Conservation (phyloP, 2,329 filamentous ascomycete species). For the Aspergillus pseudotamarii region DNA sequence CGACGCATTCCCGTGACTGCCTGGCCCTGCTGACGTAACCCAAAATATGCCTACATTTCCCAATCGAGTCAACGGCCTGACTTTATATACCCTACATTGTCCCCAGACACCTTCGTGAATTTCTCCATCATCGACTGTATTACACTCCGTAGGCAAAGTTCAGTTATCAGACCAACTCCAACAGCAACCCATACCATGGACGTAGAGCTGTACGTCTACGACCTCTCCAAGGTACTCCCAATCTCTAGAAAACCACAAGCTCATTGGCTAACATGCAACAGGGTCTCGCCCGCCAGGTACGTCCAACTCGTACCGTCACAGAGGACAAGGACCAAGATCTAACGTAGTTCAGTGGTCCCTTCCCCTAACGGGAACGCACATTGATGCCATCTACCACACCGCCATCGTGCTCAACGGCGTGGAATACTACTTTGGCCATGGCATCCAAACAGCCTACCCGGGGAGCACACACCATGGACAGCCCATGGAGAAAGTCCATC, state of each 20-base stretch:
- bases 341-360: conserved; percentile 52
- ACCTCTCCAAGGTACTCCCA: conserved; percentile 62
- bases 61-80: background rate
- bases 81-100: background rate
- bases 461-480: conserved; percentile 84
- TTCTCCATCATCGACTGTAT: background rate
- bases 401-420: conserved; percentile 80
- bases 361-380: conserved; percentile 66
- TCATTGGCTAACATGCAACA: conserved; percentile 32
- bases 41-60: conserved; percentile 20
- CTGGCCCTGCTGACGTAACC: conserved; percentile 32
- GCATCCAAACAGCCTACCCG: conserved; percentile 78
- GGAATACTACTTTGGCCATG: conserved; percentile 89
- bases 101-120: background rate
- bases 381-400: conserved; percentile 95
- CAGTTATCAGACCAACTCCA: background rate
- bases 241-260: background rate
- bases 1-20: conserved; percentile 12
- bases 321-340: conserved; percentile 13
- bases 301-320: conserved; percentile 12
- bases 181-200: conserved; percentile 58
- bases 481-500: conserved; percentile 73
- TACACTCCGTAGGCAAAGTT: background rate
- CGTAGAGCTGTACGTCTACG: conserved; percentile 76
- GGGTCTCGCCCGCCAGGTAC: conserved; percentile 58